Conservation (phyloP, 1,284 basidiomycete species). For the Ustilago sp. region DNA sequence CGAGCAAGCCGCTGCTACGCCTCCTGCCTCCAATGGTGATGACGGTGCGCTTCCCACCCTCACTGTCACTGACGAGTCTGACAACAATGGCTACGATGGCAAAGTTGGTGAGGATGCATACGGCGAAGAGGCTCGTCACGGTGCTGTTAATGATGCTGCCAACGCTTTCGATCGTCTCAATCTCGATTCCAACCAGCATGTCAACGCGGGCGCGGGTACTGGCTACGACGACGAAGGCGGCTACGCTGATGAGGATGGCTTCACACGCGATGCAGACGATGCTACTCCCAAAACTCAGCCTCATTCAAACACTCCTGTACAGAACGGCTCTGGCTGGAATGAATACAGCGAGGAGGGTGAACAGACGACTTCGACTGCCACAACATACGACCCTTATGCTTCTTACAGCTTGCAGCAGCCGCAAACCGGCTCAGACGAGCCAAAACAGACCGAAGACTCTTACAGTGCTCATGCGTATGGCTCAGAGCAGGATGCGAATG, state of each 20-base stretch:
- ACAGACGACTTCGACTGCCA: neutral
- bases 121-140: neutral
- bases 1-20: slow-evolving; percentile 45
- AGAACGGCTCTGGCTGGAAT: slow-evolving; percentile 21
- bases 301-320: slow-evolving; percentile 1
- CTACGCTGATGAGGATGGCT: slow-evolving; percentile 19
- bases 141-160: slow-evolving; percentile 24
- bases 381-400: slow-evolving; percentile 16
- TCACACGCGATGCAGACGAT: neutral
- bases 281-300: slow-evolving; percentile 14
- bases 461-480: slow-evolving; percentile 11
- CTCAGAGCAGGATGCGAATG: neutral
- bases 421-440: slow-evolving; percentile 4
- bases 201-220: neutral
- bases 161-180: slow-evolving; percentile 25
- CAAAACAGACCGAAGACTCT: slow-evolving; percentile 7
- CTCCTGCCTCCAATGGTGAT: slow-evolving; percentile 20
- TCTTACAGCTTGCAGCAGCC: slow-evolving; percentile 14
- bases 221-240: slow-evolving; percentile 6
- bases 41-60: slow-evolving; percentile 40
- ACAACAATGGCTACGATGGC: slow-evolving; percentile 15
- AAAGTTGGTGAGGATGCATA: neutral
- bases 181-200: slow-evolving; percentile 14
- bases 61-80: slow-evolving; percentile 47
- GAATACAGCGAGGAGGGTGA: slow-evolving; percentile 15